Evolutionary conservation across 176 grass and related monocot genomes (phyloP).

Genomic region (Avena eriantha): DNA sequence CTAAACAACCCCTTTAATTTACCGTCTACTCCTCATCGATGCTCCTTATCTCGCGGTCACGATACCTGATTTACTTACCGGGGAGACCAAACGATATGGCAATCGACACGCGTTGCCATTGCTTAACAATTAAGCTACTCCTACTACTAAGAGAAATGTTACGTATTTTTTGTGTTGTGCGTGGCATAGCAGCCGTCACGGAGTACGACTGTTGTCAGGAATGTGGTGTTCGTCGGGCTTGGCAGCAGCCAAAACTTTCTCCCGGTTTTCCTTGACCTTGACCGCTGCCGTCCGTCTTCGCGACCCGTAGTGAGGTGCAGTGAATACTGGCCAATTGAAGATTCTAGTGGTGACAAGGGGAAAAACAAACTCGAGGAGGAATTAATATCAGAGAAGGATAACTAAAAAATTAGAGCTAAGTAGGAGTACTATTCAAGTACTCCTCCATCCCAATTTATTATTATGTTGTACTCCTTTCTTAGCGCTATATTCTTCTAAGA

Average conservation of each 20-base stretch:
- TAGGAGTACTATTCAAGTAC: too few species aligned
- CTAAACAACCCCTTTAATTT: slow-evolving; percentile 18
- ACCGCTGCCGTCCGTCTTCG: neutral
- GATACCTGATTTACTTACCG: neutral
- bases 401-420: too few species aligned
- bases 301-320: neutral
- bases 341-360: too few species aligned
- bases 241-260: neutral
- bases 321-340: neutral
- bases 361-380: too few species aligned
- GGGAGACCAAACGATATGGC: slow-evolving; percentile 26
- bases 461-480: too few species aligned
- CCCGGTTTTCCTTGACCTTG: neutral
- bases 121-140: slow-evolving; percentile 33
- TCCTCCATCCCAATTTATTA: too few species aligned
- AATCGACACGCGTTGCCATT: neutral
- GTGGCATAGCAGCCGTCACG: neutral
- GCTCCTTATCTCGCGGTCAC: neutral
- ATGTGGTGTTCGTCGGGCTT: neutral
- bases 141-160: neutral
- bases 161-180: neutral
- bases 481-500: too few species aligned
- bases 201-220: neutral
- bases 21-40: neutral
- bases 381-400: too few species aligned